A percentile compares a stretch with the other conserved stretches of the same genome.
These are phyloP conservation scores for Nissolia schottii DNA, from an alignment of 306 rosid species.

Conservation along the genomic window DNA sequence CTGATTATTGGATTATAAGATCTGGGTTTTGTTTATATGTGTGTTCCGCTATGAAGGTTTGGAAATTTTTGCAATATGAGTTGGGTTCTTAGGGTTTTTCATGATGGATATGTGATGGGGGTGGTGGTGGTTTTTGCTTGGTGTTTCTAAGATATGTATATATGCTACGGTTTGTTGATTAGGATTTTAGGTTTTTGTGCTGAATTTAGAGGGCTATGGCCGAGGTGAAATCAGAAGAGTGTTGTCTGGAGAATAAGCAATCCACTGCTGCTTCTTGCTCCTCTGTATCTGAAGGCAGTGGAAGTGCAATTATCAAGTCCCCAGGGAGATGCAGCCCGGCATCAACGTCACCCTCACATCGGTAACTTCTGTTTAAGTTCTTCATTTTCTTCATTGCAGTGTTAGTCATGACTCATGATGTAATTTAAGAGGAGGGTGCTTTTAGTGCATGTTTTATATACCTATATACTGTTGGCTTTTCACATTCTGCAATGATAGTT, in stretches of 20 bases:
- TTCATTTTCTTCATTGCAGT: conserved; percentile 14
- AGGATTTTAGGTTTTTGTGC: conserved; percentile 52
- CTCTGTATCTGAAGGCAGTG: conserved; percentile 77
- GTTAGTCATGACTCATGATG: not conserved
- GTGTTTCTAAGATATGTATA: conserved; percentile 6
- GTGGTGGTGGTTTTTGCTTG: conserved; percentile 15
- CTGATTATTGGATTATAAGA: conserved; percentile 53
- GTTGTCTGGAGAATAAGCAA: conserved; percentile 90
- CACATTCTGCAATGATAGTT: not conserved
- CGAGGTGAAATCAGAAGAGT: conserved; percentile 65
- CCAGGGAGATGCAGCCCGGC: conserved; percentile 64
- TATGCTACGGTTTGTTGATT: conserved; percentile 23
- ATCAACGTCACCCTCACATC: conserved; percentile 58
- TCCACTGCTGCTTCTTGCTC: conserved; percentile 77
- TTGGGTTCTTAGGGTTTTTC: conserved; percentile 35
- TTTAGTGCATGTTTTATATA: not conserved
- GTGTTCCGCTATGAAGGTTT: conserved; percentile 30
- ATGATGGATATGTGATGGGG: conserved; percentile 18
- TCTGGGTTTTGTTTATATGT: conserved; percentile 49
- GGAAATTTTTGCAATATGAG: conserved; percentile 16
- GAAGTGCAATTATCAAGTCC: conserved; percentile 64
- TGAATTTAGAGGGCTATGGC: conserved; percentile 55
- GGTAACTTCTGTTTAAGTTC: conserved; percentile 45
- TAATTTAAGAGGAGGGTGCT: not conserved
- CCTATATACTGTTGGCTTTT: conserved; percentile 5